These are phyloP conservation scores for Melaleuca quinquenervia DNA, from an alignment of 345 rosid species.

Conservation along the genomic window DNA sequence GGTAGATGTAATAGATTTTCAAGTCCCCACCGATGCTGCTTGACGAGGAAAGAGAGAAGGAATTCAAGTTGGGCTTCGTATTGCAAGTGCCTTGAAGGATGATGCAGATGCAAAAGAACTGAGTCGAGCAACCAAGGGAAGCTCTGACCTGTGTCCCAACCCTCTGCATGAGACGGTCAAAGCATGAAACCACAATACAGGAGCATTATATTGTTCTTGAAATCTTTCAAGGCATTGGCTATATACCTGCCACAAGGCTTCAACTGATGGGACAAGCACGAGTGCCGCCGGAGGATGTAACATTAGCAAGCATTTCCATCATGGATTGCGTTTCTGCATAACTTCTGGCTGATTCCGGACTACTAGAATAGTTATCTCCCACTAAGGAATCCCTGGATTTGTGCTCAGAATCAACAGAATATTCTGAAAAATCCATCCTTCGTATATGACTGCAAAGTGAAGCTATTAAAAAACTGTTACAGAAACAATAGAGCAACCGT, in stretches of 20 bases:
- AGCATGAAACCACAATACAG: too few relatives aligned
- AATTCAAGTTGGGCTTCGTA: conserved; percentile 44
- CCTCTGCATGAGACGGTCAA: too few relatives aligned
- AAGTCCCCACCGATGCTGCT: conserved; percentile 25
- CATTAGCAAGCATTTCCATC: conserved; percentile 54
- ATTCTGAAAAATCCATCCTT: conserved; percentile 37
- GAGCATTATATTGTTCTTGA: not conserved
- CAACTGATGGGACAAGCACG: conserved; percentile 84
- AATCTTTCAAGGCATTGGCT: not conserved
- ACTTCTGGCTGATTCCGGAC: conserved; percentile 33
- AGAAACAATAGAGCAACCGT: conserved; percentile 12
- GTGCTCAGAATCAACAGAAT: conserved; percentile 18
- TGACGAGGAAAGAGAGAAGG: conserved; percentile 28
- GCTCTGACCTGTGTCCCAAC: too few relatives aligned
- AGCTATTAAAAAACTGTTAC: conserved; percentile 51
- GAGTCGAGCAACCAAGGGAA: too few relatives aligned
- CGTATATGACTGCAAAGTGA: conserved; percentile 37
- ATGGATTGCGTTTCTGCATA: conserved; percentile 67
- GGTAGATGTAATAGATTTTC: conserved; percentile 37
- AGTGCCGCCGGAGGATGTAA: conserved; percentile 59
- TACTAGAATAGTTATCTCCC: conserved; percentile 25
- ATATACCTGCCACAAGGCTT: conserved; percentile 73
- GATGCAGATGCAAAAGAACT: conserved; percentile 44
- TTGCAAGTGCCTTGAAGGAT: conserved; percentile 51
- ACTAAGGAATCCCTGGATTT: conserved; percentile 7